Base-by-base conservation (phyloP, 208 protist genomes). In the Eutreptiella sp. region DNA sequence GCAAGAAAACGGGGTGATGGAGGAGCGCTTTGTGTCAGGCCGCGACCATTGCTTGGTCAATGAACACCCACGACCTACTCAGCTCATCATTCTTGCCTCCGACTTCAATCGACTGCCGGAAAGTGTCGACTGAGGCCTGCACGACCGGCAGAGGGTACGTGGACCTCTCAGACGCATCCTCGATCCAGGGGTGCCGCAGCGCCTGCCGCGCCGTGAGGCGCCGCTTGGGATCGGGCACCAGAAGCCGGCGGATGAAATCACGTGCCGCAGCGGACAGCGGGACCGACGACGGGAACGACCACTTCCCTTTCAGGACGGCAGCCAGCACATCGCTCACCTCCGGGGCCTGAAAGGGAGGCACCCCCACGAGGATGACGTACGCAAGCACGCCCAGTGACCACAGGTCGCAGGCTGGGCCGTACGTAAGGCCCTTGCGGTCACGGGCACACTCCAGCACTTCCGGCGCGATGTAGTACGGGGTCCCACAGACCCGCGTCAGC, bases 151-250 rank as follows among this genome's bases (percentile, higher is more conserved):
- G n/a, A n/a, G n/a, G n/a, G n/a, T n/a, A n/a, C n/a, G n/a, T n/a
- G n/a, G n/a, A n/a, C n/a, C n/a, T n/a, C n/a, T n/a, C n/a, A n/a
- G n/a, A n/a, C n/a, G n/a, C n/a, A n/a, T n/a, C 23, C 16, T 76
- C 76, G 68, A 92, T 77, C 83, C 83, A 92, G 21, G 72, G 71
- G 46, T 92, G 86, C 53, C 80, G 80, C 4, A 92, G 70, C 0
- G 86, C 81, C 11, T 92, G 81, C 4, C 68, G 68, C 5, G 86
- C 86, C 16, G 73, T 92, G 60, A 85, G 57, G 28, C 86, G 76
- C 38, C 72, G 71, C 43, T 75, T 72, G 24, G 81, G 75, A 55
- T 92, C 86, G n/a, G 55, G 52, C 0, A 62, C 55, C n/a, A 92
- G 78, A 0, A 92, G 68, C 34, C 77, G 75, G 2, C 66, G 57